Base-by-base conservation (phyloP, 345 rosid species). In the Aquilaria yunnanensis region DNA sequence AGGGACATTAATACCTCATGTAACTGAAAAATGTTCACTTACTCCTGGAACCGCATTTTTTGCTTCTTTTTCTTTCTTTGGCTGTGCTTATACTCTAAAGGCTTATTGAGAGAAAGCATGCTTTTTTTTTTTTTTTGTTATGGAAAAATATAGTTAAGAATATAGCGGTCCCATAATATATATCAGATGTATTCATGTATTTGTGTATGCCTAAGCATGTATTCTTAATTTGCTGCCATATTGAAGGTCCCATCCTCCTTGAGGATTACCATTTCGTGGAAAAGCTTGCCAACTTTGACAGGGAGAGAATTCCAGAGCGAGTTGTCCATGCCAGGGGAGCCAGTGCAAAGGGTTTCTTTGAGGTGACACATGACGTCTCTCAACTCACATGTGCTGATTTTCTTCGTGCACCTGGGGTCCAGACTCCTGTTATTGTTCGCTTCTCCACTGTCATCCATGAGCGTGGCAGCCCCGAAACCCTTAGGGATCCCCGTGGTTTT, bases 301-400 rank as follows among this genome's bases (percentile, higher is more conserved):
- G 97, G 74, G 96, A 90, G 62, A 41, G 97, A 51, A 85, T 90
- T 62, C 97, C 97, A 23, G 97, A 90, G 74, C 96, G 97, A 71
- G 92, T 90, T 48, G 97, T 90, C 75, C 97, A 90, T 70, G 97
- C 97, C 16, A 82, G 97, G 76, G 96, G 97, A 73, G 97, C 87
- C 45, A 90, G 97, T 69, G 97, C 96, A 12, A 90, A 90, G 71
- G 97, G 97, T 5, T 87, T 90, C 74, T 90, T 90, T 62, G 97
- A 90, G 82, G 90, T 85, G 51, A 90, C 97, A 32, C 97, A 90
- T 65, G 89, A 87, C 55, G 66, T 90, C 45, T 83, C 96, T 59
- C 43, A 68, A 57, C 87, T 90, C 66, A 70, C 89, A 2, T 87
- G 92, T 72, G 97, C 92, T 55, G 97, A 90, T 65, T 90, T 90